phyloP scores from a whole-genome alignment of 805 yeast genomes.

The Lipomyces anomalus region DNA sequence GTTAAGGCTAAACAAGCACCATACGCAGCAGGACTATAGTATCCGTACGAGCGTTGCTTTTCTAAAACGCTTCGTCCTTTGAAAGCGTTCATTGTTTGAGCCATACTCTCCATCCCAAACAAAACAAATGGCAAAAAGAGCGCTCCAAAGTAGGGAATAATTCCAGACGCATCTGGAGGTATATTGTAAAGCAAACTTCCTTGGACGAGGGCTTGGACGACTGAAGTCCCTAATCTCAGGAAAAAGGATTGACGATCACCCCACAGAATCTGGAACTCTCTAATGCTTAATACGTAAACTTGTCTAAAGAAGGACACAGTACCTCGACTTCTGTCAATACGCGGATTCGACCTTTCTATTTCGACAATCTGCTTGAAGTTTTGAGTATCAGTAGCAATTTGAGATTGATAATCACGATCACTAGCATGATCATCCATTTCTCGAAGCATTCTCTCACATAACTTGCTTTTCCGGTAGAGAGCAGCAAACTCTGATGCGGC shows the following conservation, averaged over 20 bases:
- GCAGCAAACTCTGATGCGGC: constrained; percentile 57
- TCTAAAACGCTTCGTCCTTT: constrained; percentile 52
- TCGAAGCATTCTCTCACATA: constrained; percentile 38
- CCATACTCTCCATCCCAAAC: constrained; percentile 42
- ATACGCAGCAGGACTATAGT: constrained; percentile 60
- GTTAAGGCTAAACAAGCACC: constrained; percentile 58
- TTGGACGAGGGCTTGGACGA: constrained; percentile 46
- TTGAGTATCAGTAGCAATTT: not conserved
- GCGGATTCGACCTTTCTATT: not conserved
- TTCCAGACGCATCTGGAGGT: constrained; percentile 46
- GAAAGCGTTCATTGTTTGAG: constrained; percentile 41
- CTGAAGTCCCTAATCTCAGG: not conserved
- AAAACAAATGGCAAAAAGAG: constrained; percentile 52
- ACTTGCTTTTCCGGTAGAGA: constrained; percentile 51
- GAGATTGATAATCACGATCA: constrained; percentile 19
- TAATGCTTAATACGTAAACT: not conserved
- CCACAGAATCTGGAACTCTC: constrained; percentile 5
- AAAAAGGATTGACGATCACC: constrained; percentile 3
- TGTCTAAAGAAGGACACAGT: constrained; percentile 1
- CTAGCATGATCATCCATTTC: constrained; percentile 44
- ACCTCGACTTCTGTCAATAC: not conserved
- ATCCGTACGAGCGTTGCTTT: constrained; percentile 52
- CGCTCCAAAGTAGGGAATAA: constrained; percentile 58
- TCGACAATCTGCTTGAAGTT: not conserved
- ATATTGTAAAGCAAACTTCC: constrained; percentile 57